Percentiles rank a stretch among this genome's conserved stretches.
Evolutionary conservation across 129 eudicot species (phyloP).

Genomic region (Sambucus nigra): DNA sequence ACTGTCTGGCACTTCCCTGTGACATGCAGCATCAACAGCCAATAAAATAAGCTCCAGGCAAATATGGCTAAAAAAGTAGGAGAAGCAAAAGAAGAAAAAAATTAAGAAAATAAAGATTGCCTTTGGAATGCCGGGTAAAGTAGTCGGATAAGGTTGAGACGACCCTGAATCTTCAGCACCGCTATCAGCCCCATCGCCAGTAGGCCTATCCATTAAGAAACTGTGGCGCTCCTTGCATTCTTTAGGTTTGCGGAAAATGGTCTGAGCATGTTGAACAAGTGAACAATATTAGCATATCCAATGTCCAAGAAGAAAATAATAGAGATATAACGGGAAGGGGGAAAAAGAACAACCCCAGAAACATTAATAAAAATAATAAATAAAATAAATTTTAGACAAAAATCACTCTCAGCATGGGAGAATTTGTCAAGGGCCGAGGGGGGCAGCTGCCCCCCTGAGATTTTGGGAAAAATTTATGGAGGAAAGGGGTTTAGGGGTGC

Average conservation of each 20-base stretch:
- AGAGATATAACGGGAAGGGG: no score
- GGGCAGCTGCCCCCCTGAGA: no score
- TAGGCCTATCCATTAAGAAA: slow-evolving; percentile 60
- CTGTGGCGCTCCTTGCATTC: slow-evolving; percentile 91
- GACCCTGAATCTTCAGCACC: slow-evolving; percentile 90
- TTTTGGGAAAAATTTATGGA: no score
- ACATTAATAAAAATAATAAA: background rate
- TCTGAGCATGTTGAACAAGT: slow-evolving; percentile 36
- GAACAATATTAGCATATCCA: no score
- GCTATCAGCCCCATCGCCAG: slow-evolving; percentile 88
- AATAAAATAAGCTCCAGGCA: background rate
- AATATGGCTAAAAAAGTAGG: background rate
- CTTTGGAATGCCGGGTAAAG: slow-evolving; percentile 96
- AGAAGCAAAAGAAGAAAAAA: background rate
- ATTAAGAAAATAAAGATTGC: slow-evolving; percentile 14
- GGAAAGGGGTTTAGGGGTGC: no score
- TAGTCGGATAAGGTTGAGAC: slow-evolving; percentile 86
- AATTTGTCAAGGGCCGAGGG: no score
- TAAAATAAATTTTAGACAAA: no score
- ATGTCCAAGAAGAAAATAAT: background rate
- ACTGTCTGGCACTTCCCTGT: slow-evolving; percentile 97
- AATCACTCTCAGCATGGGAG: no score
- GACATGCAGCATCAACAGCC: slow-evolving; percentile 3
- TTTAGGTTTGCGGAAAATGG: slow-evolving; percentile 65
- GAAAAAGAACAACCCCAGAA: no score